phyloP scores from a whole-genome alignment of 2,329 filamentous ascomycete genomes.

The Colletotrichum sublineola region DNA sequence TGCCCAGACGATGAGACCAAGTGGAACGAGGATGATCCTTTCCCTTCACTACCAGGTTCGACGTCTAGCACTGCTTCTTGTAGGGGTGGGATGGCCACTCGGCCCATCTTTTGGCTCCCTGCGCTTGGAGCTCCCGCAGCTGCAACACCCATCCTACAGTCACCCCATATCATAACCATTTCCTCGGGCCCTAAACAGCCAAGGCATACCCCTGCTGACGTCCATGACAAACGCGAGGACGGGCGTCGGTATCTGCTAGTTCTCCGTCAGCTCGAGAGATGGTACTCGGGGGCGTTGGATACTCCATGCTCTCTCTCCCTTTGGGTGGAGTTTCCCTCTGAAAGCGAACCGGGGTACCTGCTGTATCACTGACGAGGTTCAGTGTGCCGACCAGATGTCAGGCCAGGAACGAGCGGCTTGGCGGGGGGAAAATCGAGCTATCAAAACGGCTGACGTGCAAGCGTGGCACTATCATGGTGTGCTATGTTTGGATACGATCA shows the following conservation, averaged over 20 bases:
- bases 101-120: conserved; percentile 36
- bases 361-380: conserved; percentile 12
- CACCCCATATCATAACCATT: conserved; percentile 40
- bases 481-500: conserved; percentile 24
- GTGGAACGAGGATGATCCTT: conserved; percentile 32
- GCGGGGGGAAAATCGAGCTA: conserved; percentile 27
- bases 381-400: conserved; percentile 25
- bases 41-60: neutral
- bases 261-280: conserved; percentile 25
- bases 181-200: conserved; percentile 36
- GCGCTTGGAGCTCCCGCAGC: conserved; percentile 38
- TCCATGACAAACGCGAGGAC: conserved; percentile 28
- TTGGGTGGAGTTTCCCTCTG: neutral
- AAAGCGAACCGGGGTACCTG: conserved; percentile 29
- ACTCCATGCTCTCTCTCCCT: neutral
- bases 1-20: conserved; percentile 18
- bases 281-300: conserved; percentile 29
- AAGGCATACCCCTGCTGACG: conserved; percentile 37
- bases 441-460: conserved; percentile 22
- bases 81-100: conserved; percentile 19
- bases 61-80: conserved; percentile 6
- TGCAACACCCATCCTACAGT: conserved; percentile 32
- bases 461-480: conserved; percentile 2
- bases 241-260: conserved; percentile 38
- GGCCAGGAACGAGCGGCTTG: conserved; percentile 30